Base-by-base conservation (phyloP, 768 basidiomycete genomes). In the Asterophora lycoperdoides region DNA sequence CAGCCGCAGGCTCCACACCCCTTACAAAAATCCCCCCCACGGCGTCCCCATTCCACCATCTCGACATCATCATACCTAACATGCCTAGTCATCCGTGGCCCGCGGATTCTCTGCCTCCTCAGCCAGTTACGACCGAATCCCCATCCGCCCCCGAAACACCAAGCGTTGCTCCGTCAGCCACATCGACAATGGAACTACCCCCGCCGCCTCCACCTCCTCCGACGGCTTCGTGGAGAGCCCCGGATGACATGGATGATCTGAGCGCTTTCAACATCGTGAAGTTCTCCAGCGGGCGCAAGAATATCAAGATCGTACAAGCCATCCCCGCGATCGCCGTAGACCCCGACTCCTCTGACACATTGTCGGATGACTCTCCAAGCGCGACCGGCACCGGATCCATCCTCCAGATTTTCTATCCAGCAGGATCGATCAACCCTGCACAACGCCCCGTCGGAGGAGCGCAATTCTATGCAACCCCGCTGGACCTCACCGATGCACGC, bases 361-460 rank as follows among this genome's bases (percentile, higher is more conserved):
- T 60, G 39, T 40, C 43, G 36, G 37, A 51, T 54, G 39, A 44
- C 46, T 32, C 23, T 19, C 19, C 54, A 17, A 46, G 48, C 8
- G 64, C 61, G 61, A 57, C 59, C 42, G 64, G 70, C 57, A 42
- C 61, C 5, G 65, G 64, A 29, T 64, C 83, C 0, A 65, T 76
- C 44, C 61, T 91, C 9, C 83, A 84, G 52, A 68, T 90, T 17
- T 66, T 79, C 51, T 91, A 86, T 57, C 89, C 88, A 3, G 74
- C 72, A 17, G 67, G 74, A 41, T 89, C 87, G 1, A 75, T 84
- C 61, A 86, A 89, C 61, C 89, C 89, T 1, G 76, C 67, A 0
- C 73, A 71, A 36, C 65, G 71, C 14, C 85, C 86, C 2, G 65
- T 73, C 51, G 89, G 89, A 30, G 89, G 89, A 1, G 78, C 85